Conservation (phyloP, 371 early-diverging fungal species). For the Phascolomyces articulosus region DNA sequence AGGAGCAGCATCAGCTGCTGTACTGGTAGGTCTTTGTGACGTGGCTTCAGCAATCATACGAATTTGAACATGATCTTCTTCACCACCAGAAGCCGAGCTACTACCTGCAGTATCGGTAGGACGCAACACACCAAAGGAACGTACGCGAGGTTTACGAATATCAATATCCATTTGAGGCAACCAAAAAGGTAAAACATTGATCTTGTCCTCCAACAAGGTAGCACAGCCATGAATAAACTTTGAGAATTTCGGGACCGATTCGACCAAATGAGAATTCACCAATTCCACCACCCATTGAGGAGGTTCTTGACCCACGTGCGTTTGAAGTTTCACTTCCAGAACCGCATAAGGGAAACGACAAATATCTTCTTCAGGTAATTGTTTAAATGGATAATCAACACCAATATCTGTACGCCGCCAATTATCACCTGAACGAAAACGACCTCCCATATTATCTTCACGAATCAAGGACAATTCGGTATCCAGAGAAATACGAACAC, state of each 20-base stretch:
- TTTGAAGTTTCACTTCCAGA: slow-evolving; percentile 98
- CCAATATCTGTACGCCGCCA: slow-evolving; percentile 97
- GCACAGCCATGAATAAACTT: slow-evolving; percentile 99
- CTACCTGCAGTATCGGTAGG: slow-evolving; percentile 35
- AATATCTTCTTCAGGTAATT: slow-evolving; percentile 87
- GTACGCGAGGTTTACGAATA: slow-evolving; percentile 76
- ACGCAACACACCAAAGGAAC: slow-evolving; percentile 43
- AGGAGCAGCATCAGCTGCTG: slow-evolving; percentile 15
- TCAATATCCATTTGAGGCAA: slow-evolving; percentile 96
- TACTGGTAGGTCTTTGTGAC: not conserved
- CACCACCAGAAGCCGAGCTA: slow-evolving; percentile 29
- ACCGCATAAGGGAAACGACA: slow-evolving; percentile 98
- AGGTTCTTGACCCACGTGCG: slow-evolving; percentile 89
- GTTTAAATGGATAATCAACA: slow-evolving; percentile 91
- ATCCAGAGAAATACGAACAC: slow-evolving; percentile 98
- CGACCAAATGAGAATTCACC: slow-evolving; percentile 90
- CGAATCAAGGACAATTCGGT: slow-evolving; percentile 97
- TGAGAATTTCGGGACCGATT: slow-evolving; percentile 98
- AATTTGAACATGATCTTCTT: slow-evolving; percentile 39
- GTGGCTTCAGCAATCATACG: slow-evolving; percentile 26
- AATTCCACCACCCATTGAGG: slow-evolving; percentile 97
- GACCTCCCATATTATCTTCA: slow-evolving; percentile 88
- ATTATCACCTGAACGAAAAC: slow-evolving; percentile 75
- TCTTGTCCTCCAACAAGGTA: slow-evolving; percentile 86
- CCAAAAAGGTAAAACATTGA: slow-evolving; percentile 98